A percentile compares a stretch with the other conserved stretches of the same genome.
These are phyloP conservation scores for Buddleja alternifolia DNA, from an alignment of 257 asterid species.

Conservation along the genomic window DNA sequence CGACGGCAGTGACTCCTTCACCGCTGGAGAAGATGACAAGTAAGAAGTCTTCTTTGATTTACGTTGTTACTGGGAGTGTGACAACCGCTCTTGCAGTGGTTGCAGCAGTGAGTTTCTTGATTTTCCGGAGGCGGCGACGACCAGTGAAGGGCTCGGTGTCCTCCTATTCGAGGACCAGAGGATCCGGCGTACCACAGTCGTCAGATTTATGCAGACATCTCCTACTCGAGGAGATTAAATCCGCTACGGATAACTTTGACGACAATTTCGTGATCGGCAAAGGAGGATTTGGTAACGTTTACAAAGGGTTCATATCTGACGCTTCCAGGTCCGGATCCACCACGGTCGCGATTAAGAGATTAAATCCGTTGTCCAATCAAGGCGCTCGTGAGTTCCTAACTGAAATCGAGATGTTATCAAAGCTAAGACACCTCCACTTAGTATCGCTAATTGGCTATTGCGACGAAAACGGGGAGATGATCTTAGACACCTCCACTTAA, in stretches of 20 bases:
- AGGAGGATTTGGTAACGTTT: too few relatives aligned
- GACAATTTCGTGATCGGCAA: too few relatives aligned
- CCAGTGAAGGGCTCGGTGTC: slow-evolving; percentile 32
- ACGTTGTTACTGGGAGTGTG: slow-evolving; percentile 34
- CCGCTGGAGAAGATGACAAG: not conserved
- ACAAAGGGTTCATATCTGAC: too few relatives aligned
- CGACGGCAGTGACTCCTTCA: not conserved
- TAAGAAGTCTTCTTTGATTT: not conserved
- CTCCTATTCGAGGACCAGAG: too few relatives aligned
- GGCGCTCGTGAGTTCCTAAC: slow-evolving; percentile 43
- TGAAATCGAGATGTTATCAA: slow-evolving; percentile 43
- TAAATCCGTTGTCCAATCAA: slow-evolving; percentile 37
- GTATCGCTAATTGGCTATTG: slow-evolving; percentile 52
- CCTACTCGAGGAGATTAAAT: slow-evolving; percentile 26
- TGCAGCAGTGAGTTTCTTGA: slow-evolving; percentile 28
- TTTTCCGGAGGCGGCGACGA: slow-evolving; percentile 32
- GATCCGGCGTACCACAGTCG: too few relatives aligned
- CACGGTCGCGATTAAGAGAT: slow-evolving; percentile 40
- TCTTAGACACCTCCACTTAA: slow-evolving; percentile 49
- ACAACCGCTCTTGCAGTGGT: slow-evolving; percentile 29
- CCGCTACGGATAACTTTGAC: slow-evolving; percentile 41
- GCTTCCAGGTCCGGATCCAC: too few relatives aligned
- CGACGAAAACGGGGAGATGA: slow-evolving; percentile 47
- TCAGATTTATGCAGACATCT: too few relatives aligned
- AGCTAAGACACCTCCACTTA: too few relatives aligned